phyloP scores from a whole-genome alignment of 768 basidiomycete genomes.

The Postia placenta region DNA sequence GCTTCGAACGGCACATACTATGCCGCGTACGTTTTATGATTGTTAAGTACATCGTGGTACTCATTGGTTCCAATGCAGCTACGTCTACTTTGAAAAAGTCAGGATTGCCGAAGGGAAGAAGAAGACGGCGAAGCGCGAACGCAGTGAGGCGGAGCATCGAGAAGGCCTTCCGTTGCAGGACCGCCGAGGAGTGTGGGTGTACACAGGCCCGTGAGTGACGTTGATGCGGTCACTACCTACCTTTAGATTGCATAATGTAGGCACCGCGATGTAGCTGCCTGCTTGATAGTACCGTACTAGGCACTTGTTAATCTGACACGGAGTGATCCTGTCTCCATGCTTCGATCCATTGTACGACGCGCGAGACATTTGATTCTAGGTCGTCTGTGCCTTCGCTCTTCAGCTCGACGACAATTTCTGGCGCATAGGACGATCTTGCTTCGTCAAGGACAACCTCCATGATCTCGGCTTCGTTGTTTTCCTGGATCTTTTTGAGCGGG shows the following conservation, averaged over 20 bases:
- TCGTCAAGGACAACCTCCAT: slow-evolving; percentile 91
- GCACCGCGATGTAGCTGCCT: too few relatives aligned
- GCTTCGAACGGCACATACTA: slow-evolving; percentile 41
- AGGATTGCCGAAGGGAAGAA: slow-evolving; percentile 43
- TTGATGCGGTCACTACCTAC: not conserved
- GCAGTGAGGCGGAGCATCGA: slow-evolving; percentile 27
- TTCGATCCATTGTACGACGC: slow-evolving; percentile 85
- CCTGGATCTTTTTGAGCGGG: slow-evolving; percentile 88
- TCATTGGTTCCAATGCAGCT: slow-evolving; percentile 21
- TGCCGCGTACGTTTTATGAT: slow-evolving; percentile 30
- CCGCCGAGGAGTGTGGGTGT: slow-evolving; percentile 14
- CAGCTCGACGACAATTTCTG: slow-evolving; percentile 84
- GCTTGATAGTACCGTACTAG: too few relatives aligned
- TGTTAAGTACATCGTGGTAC: not conserved
- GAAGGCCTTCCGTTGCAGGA: slow-evolving; percentile 11
- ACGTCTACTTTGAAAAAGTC: slow-evolving; percentile 44
- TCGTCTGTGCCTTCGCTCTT: slow-evolving; percentile 72
- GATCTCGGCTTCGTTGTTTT: slow-evolving; percentile 98
- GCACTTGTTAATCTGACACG: slow-evolving; percentile 2
- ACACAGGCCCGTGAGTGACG: not conserved
- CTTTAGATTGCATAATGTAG: not conserved
- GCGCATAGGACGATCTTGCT: slow-evolving; percentile 77
- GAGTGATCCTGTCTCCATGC: slow-evolving; percentile 47
- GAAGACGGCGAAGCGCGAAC: slow-evolving; percentile 33
- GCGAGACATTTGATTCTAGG: slow-evolving; percentile 78